Evolutionary conservation across 2,329 filamentous ascomycete genomes (phyloP).

Genomic region (Talaromyces rugulosus): DNA sequence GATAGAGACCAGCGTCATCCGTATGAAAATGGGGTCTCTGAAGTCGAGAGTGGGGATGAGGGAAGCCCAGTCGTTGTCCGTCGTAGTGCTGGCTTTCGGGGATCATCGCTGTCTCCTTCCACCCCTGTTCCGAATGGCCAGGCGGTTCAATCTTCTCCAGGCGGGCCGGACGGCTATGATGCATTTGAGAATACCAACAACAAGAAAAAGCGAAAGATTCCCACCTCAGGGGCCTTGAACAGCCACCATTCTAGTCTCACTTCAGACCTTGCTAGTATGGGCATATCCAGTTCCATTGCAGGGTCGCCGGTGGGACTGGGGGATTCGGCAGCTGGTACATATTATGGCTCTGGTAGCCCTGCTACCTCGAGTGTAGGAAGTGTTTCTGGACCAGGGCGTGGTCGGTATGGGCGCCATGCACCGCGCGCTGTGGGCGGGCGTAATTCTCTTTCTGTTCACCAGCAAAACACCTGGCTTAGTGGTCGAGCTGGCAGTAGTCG

Average conservation of each 20-base stretch:
- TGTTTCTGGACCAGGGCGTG: conserved; percentile 79
- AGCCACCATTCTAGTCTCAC: conserved; percentile 57
- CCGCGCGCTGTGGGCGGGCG: conserved; percentile 48
- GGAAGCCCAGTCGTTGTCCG: conserved; percentile 42
- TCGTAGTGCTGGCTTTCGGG: conserved; percentile 39
- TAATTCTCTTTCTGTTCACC: conserved; percentile 56
- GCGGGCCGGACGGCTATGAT: conserved; percentile 85
- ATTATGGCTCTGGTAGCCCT: conserved; percentile 54
- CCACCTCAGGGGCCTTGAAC: conserved; percentile 71
- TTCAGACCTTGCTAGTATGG: conserved; percentile 62
- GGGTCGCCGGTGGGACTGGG: conserved; percentile 41
- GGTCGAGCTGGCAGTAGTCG: conserved; percentile 47
- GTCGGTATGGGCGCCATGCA: conserved; percentile 66
- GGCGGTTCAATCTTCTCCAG: conserved; percentile 56
- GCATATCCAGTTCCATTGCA: conserved; percentile 47
- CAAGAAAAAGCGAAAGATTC: conserved; percentile 98
- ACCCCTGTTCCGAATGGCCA: conserved; percentile 24
- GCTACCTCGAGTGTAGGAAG: conserved; percentile 52
- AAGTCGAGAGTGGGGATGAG: conserved; percentile 61
- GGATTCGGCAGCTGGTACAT: conserved; percentile 47
- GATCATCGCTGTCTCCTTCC: conserved; percentile 32
- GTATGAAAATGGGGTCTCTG: conserved; percentile 51
- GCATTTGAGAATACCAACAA: conserved; percentile 98
- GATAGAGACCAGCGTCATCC: conserved; percentile 39
- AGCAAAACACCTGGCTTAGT: conserved; percentile 52